Conservation (phyloP, 75 land plant genomes). For the Isoetes taiwanensis region DNA sequence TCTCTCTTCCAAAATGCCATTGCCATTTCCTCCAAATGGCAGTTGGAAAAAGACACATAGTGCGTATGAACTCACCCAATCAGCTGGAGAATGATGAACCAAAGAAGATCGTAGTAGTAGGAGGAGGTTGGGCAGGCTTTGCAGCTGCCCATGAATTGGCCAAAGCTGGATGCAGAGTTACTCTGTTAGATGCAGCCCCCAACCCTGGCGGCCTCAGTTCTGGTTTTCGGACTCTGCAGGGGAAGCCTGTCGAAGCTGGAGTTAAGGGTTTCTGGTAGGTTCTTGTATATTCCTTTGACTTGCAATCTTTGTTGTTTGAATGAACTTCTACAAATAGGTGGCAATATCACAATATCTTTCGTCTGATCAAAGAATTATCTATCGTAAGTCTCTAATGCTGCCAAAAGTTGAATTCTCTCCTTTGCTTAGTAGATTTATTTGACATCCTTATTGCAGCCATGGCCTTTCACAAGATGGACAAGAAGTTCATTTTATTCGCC, state of each 20-base stretch:
- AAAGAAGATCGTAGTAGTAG: conserved; percentile 23
- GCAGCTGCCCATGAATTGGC: conserved; percentile 27
- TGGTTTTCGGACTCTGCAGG: conserved; percentile 26
- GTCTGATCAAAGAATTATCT: conserved; percentile 22
- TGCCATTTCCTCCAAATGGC: too few relatives aligned
- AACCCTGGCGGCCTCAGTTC: conserved; percentile 29
- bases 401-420: not conserved
- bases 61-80: too few relatives aligned
- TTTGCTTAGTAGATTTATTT: not conserved
- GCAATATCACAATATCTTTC: conserved; percentile 30
- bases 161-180: conserved; percentile 21
- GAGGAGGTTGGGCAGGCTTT: conserved; percentile 39
- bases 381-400: conserved; percentile 14
- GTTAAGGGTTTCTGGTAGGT: conserved; percentile 32
- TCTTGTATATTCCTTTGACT: not conserved
- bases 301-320: not conserved
- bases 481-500: conserved; percentile 30
- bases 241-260: conserved; percentile 35
- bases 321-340: conserved; percentile 24
- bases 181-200: conserved; percentile 25
- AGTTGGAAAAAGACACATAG: too few relatives aligned
- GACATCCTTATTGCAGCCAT: conserved; percentile 9
- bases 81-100: not conserved
- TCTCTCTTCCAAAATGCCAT: too few relatives aligned
- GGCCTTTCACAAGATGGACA: conserved; percentile 37